Base-by-base conservation (phyloP, 768 basidiomycete species). In the Heimioporus sp. region DNA sequence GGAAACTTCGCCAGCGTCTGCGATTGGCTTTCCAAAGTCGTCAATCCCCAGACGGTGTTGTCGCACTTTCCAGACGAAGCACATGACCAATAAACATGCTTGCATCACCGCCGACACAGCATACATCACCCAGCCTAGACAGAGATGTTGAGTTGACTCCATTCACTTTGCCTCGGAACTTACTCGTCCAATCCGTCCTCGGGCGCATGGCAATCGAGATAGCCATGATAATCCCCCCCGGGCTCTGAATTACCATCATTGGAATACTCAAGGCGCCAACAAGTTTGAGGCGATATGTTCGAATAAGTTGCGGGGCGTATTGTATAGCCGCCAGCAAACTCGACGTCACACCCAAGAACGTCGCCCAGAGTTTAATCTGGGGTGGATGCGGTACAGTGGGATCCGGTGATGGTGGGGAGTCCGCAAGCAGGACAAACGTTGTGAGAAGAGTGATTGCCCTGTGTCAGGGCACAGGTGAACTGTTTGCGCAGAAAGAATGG, bases 201-300 rank as follows among this genome's bases (percentile, higher is more conserved):
- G 87, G 87, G 50, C 89, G 73, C 21, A 90, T 70, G 8, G 86
- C 89, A 51, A 93, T 90, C 56, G 85, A 90, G 5, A 86, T 55
- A 7, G 91, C 87, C 86, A 98, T 95, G n/a, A 91, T 65, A 4
- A 90, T 73, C 1, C 90, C 87, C 4, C 94, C 95, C 4, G 94
- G 94, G 12, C 83, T 92, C 70, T 98, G 96, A 15, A 99, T 90
- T 43, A 82, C 72, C 96, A 99, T 98, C 84, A 92, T 98, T 1
- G 89, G 87, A 51, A 99, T 90, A 63, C 92, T 94, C 15, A 98
- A 75, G 0, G 93, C 92, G 3, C 96, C 96, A 10, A 98, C 94
- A 12, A 96, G 80, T 62, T 85, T 87, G 30, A 80, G 69, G 5
- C 72, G 73, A 60, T 87, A 97, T 1, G 95, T 98, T 54, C 86